Percentiles rank a stretch among this genome's conserved stretches.
These are phyloP conservation scores for Chaetoscypha palmicola DNA, from an alignment of 2,329 filamentous ascomycete species.

Conservation along the genomic window DNA sequence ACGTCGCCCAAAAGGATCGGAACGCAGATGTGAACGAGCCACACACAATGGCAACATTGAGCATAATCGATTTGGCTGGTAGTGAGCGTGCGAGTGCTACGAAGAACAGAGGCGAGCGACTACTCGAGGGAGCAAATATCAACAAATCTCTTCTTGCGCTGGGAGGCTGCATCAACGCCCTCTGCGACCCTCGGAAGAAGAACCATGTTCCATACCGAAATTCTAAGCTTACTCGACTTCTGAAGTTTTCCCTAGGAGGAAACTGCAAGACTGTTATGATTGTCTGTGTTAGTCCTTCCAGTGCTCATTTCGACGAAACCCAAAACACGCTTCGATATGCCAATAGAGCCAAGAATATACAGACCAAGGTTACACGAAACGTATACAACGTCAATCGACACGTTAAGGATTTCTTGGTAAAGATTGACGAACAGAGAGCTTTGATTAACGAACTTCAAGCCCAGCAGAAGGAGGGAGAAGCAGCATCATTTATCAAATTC, in stretches of 20 bases:
- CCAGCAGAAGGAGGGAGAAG: constrained; percentile 84
- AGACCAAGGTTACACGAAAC: constrained; percentile 98
- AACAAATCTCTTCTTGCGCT: constrained; percentile 95
- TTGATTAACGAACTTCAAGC: constrained; percentile 92
- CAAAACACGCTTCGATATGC: constrained; percentile 97
- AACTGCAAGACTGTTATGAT: constrained; percentile 99
- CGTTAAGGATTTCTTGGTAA: constrained; percentile 98
- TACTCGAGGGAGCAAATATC: constrained; percentile 95
- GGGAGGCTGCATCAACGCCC: constrained; percentile 95
- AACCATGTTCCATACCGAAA: constrained; percentile 97
- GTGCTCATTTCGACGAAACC: constrained; percentile 94
- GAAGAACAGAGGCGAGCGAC: constrained; percentile 86
- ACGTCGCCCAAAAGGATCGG: constrained; percentile 86
- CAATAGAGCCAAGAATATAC: constrained; percentile 97
- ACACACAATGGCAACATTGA: constrained; percentile 95
- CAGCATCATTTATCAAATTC: constrained; percentile 77
- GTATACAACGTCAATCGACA: constrained; percentile 99
- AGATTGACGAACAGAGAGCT: constrained; percentile 98
- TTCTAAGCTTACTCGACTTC: constrained; percentile 87
- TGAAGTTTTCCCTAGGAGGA: constrained; percentile 94
- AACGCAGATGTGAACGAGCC: constrained; percentile 90
- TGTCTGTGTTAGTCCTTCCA: constrained; percentile 94
- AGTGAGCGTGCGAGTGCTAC: constrained; percentile 95
- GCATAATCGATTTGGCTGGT: constrained; percentile 94
- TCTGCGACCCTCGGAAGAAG: constrained; percentile 85